Evolutionary conservation across 352 stramenopile genomes (phyloP), one percentile per base, ranked within the genome.

Genomic region (Phytophthora crassamura): DNA sequence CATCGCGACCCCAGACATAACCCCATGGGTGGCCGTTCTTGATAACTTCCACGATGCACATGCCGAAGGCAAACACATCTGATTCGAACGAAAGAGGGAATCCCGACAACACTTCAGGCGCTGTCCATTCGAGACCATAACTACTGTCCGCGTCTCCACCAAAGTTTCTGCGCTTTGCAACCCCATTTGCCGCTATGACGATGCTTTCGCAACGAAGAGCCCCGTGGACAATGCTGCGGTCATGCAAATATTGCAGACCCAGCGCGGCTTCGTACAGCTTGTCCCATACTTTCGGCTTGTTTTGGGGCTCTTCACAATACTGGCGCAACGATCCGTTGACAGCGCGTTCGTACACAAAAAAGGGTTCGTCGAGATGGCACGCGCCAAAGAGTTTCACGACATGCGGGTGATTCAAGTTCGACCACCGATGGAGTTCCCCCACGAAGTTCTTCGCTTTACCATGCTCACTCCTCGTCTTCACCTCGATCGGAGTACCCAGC

Each of bases 181-280:
- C 14, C 10, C 65, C 65, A 42, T 73, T 58, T 20, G 11, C 35
- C 9, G 49, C 46, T 33, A 76, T 25, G 0, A 43, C 20, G 15
- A 79, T 64, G 7, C 35, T 74, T 7, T 55, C 28, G 55, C 40
- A 49, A 4, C 40, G 51, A 18, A 76, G 25, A 48, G 52, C 25
- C 0, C 64, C 55, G 34, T 77, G 59, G 4, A 75, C 35, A 4
- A 74, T 46, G 16, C 48, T 32, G 2, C 64, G 54, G 8, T 72
- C 32, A 42, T 75, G 72, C 6, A 80, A 22, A 25, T 80, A 75
- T 5, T 64, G 40, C 3, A 80, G 48, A 2, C 72, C 72, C 12
- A 71, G 14, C 2, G 72, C 72, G 7, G 51, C 67, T 30, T 75
- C 50, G n/a, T 74, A 64, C 33, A 80, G 20, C 8, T 54, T 52